Evolutionary conservation across 176 grass and related monocot species (phyloP), one percentile per base, ranked within the genome.

Genomic region (Triticum monococcum): DNA sequence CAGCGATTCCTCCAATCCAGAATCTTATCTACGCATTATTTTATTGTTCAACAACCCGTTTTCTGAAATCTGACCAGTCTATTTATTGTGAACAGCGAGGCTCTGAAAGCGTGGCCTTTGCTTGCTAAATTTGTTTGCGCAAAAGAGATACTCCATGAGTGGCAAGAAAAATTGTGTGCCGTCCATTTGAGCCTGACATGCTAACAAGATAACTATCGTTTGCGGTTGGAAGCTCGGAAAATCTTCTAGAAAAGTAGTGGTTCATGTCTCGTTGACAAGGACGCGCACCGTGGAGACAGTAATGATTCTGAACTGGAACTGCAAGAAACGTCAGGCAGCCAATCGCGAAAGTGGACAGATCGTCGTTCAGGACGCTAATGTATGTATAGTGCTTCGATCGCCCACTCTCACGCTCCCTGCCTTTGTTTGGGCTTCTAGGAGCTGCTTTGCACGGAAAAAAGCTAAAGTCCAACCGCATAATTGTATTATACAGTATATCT

Each of bases 161-260:
- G 7, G 2, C 2, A 3, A 2, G 9, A 30, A 40, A 79, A 20
- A 37, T 18, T 16, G 38, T 22, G 56, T 8, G 6, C 38, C 40
- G 26, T 71, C 14, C 57, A 20, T 62, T 28, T 12, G 84, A 63
- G 11, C 0, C 9, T 12, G 85, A 52, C 30, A 33, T 18, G 37
- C 12, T 73, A 8, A 46, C 67, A 33, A 61, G 67, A 73, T 25
- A 24, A n/a, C 4, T 26, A 22, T 5, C 22, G 33, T 50, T 12
- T 35, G 28, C 14, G 23, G n/a, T 36, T 10, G 43, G 28, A n/a
- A n/a, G 12, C 14, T 43, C 28, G 24, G 72, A 16, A 16, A 43
- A 52, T 18, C 72, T 83, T 88, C 46, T 76, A 69, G 72, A 77
- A 83, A 66, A 75, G n/a, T 5, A 31, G 79, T 73, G 78, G 33